phyloP scores from a whole-genome alignment of 2,329 filamentous ascomycete genomes.

The Trichoderma brevicompactum region DNA sequence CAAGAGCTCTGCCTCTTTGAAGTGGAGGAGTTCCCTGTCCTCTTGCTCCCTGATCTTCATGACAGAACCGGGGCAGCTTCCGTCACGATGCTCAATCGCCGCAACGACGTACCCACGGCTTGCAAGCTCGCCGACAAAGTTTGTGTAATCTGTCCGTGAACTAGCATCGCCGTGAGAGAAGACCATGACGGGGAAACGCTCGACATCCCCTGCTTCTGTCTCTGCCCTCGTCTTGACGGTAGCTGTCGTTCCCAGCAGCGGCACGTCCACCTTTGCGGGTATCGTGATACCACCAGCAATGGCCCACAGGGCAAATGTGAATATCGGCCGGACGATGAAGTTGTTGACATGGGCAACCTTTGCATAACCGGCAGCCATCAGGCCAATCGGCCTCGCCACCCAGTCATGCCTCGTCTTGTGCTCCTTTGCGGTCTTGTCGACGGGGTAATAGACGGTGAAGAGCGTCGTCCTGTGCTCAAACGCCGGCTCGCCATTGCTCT shows the following conservation, averaged over 20 bases:
- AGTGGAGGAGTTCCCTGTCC: constrained; percentile 42
- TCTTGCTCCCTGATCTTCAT: constrained; percentile 41
- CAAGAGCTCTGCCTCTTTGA: constrained; percentile 43
- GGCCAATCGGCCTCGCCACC: constrained; percentile 50
- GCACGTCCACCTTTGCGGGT: constrained; percentile 53
- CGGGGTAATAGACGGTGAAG: constrained; percentile 56
- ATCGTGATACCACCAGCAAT: constrained; percentile 52
- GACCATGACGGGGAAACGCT: constrained; percentile 50
- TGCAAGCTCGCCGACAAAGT: constrained; percentile 56
- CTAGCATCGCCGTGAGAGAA: constrained; percentile 59
- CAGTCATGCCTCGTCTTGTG: constrained; percentile 46
- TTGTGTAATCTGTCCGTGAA: constrained; percentile 56
- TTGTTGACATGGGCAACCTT: constrained; percentile 51
- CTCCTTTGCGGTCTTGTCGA: constrained; percentile 38
- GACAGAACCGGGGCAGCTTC: constrained; percentile 52
- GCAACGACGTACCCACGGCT: constrained; percentile 55
- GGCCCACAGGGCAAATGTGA: constrained; percentile 48
- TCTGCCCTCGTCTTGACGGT: not conserved
- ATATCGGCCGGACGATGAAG: constrained; percentile 48
- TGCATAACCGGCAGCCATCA: constrained; percentile 53
- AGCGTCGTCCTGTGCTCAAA: constrained; percentile 54
- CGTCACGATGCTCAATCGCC: constrained; percentile 57
- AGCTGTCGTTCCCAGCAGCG: constrained; percentile 40
- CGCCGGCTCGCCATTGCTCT: constrained; percentile 43
- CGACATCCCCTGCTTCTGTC: not conserved